phyloP scores from a whole-genome alignment of 1,284 basidiomycete species.

The Trametes pubescens region DNA sequence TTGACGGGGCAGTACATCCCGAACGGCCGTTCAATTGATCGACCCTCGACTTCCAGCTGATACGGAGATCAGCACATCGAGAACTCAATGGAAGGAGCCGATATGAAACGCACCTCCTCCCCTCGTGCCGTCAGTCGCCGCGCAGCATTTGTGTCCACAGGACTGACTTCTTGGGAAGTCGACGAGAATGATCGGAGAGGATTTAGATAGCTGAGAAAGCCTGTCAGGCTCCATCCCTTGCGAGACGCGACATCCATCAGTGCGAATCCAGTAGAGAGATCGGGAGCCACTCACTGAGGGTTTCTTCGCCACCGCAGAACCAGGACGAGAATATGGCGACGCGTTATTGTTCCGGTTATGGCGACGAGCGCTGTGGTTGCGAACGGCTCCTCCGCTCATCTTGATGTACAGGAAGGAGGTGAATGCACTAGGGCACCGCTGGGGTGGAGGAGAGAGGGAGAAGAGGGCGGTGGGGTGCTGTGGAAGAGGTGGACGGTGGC shows the following conservation, averaged over 20 bases:
- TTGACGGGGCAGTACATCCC: constrained; percentile 1
- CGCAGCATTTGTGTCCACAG: constrained; percentile 24
- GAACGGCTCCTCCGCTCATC: constrained; percentile 34
- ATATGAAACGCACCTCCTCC: constrained; percentile 21
- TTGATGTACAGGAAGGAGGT: constrained; percentile 4
- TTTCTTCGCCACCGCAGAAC: constrained; percentile 29
- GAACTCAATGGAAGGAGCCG: neutral
- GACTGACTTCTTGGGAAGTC: constrained; percentile 13
- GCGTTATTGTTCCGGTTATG: constrained; percentile 34
- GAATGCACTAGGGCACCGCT: constrained; percentile 3
- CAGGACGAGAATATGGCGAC: constrained; percentile 36
- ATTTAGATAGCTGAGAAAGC: constrained; percentile 35
- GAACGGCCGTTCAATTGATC: neutral
- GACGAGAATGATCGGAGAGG: constrained; percentile 29
- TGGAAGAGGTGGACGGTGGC: constrained; percentile 21
- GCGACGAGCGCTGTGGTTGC: constrained; percentile 30
- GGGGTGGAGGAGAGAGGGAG: constrained; percentile 10
- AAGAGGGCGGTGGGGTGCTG: constrained; percentile 3
- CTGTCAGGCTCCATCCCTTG: constrained; percentile 35
- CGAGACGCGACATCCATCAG: neutral
- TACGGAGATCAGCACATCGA: neutral
- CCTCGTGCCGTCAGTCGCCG: constrained; percentile 24
- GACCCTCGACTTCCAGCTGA: neutral
- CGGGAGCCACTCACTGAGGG: constrained; percentile 24
- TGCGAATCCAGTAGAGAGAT: constrained; percentile 4